Evolutionary conservation across 768 basidiomycete genomes (phyloP), one percentile per base, ranked within the genome.

Genomic region (Suillus americanus): DNA sequence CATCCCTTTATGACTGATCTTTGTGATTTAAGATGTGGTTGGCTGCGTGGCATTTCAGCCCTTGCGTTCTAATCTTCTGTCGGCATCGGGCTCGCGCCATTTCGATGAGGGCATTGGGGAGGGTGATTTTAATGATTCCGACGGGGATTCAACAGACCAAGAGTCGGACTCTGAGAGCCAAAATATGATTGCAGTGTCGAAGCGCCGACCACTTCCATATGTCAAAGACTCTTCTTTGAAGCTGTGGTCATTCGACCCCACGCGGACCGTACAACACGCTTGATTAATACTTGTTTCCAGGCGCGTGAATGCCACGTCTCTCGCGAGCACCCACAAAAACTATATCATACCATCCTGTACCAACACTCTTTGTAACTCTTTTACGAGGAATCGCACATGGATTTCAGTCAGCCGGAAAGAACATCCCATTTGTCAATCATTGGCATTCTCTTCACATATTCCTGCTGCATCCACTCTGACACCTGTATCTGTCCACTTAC

Each of bases 11-110:
- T 50, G 25, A 35, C 38, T 35, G 1, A 16, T 25, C 28, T 28
- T 13, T 64, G 53, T 18, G 25, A 5, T 5, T 51, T 16, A 60
- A 95, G 94, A 95, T 72, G 83, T 89, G 3, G 75, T 95, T 9
- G 89, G 91, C 1, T 87, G 89, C 1, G 86, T 91, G 1, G 75
- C 84, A 1, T 91, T 95, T 69, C 89, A 95, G 67, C 92, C 93
- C 0, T 74, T 83, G 33, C 77, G 79, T 12, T 78, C 92, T 0
- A 60, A 79, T 3, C 68, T 94, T 3, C 72, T 92, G 23, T 89
- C 91, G 0, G 82, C 83, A 1, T 89, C 92, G 0, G 94, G 94
- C 2, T 94, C 94, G 7, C 78, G 94, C n/a, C 86, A 90, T 73
- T 91, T 91, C 69, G 75, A 79, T 20, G 62, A 35, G 12, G 45